Conservation (phyloP, 139 green algal genomes). For the Pleodorina starrii region DNA sequence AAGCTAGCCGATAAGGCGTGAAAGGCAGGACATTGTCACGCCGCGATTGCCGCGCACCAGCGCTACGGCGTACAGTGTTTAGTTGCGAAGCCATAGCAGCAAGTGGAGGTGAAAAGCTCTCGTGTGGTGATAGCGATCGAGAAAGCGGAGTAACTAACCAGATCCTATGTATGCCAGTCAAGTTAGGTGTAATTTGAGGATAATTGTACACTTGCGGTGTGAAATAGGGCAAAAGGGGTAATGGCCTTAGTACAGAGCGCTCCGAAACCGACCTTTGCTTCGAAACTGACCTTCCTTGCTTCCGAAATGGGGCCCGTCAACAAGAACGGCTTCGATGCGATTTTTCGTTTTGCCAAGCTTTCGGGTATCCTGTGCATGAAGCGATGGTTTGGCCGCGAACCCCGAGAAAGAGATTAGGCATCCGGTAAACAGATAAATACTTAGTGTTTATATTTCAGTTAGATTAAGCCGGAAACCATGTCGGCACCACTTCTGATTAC, state of each 20-base stretch:
- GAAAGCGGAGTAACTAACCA: too few relatives aligned
- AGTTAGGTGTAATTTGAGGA: too few relatives aligned
- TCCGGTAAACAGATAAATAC: neutral
- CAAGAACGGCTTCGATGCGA: too few relatives aligned
- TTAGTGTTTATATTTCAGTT: neutral
- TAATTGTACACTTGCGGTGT: too few relatives aligned
- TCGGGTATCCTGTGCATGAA: too few relatives aligned
- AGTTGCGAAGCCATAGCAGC: slow-evolving; percentile 14
- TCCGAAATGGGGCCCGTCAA: too few relatives aligned
- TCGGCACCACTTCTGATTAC: slow-evolving; percentile 22
- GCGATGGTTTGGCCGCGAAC: neutral
- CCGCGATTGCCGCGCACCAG: neutral
- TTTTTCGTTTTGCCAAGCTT: too few relatives aligned
- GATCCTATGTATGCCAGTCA: too few relatives aligned
- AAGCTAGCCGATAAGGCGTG: neutral
- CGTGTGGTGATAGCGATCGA: too few relatives aligned
- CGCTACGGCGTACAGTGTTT: neutral
- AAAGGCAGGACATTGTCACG: neutral
- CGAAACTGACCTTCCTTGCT: neutral
- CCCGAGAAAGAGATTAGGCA: neutral
- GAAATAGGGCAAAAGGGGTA: too few relatives aligned
- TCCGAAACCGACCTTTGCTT: slow-evolving; percentile 7
- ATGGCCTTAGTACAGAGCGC: too few relatives aligned
- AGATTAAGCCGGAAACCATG: slow-evolving; percentile 21
- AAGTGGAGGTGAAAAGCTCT: too few relatives aligned